Conservation (phyloP, 2,329 filamentous ascomycete species). For the Diplocarpon mali region DNA sequence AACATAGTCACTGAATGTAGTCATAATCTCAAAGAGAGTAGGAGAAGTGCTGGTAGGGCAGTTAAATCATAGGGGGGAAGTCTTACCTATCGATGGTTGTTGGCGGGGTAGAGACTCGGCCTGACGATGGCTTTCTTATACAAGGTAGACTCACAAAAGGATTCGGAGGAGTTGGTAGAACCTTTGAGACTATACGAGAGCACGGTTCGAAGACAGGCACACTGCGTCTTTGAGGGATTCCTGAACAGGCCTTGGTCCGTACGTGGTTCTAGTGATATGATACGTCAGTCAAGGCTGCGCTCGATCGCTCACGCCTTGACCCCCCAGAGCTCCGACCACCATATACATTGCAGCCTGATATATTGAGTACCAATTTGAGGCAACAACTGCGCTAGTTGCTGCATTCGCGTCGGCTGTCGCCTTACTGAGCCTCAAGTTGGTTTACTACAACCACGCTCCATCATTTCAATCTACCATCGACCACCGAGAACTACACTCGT, state of each 20-base stretch:
- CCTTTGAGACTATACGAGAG: too few relatives aligned
- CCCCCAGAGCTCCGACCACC: not conserved
- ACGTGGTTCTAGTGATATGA: constrained; percentile 9
- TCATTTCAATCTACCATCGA: constrained; percentile 16
- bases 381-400: not conserved
- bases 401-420: constrained; percentile 19
- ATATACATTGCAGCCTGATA: too few relatives aligned
- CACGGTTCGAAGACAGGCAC: too few relatives aligned
- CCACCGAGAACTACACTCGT: constrained; percentile 11
- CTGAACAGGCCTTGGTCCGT: not conserved
- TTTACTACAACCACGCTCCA: constrained; percentile 17
- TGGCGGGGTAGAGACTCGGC: not conserved
- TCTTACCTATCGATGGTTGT: constrained; percentile 9
- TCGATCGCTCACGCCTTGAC: not conserved
- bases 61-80: constrained; percentile 10
- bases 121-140: too few relatives aligned
- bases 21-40: not conserved
- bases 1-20: too few relatives aligned
- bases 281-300: too few relatives aligned
- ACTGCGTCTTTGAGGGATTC: too few relatives aligned
- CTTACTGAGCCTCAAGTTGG: constrained; percentile 14
- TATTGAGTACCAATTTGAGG: constrained; percentile 1
- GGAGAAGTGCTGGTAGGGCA: constrained; percentile 10
- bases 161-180: not conserved
- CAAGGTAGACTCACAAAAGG: constrained; percentile 5